Conservation (phyloP, 192 early-diverging fungal genomes). For the Diversispora epigaea region DNA sequence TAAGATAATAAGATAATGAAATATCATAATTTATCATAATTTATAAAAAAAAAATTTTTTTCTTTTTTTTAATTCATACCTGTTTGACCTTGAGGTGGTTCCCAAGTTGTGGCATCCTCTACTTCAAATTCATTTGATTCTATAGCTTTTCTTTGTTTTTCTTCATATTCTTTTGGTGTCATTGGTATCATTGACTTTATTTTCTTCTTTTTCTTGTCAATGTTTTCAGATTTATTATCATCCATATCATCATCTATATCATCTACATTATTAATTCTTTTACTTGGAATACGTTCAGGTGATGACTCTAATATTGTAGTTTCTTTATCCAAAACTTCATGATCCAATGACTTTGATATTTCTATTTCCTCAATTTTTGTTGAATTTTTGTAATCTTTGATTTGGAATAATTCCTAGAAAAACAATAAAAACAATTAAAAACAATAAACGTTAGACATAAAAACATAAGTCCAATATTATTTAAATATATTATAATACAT, state of each 20-base stretch:
- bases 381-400: neutral
- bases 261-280: constrained; percentile 1
- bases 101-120: constrained; percentile 19
- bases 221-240: neutral
- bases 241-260: neutral
- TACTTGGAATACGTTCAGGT: neutral
- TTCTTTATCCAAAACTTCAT: neutral
- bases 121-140: constrained; percentile 19
- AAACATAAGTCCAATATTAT: no score
- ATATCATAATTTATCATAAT: no score
- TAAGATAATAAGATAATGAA: no score
- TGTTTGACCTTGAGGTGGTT: constrained; percentile 26
- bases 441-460: no score
- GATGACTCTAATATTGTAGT: neutral
- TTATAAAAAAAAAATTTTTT: no score
- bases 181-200: constrained; percentile 18
- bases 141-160: neutral
- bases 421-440: no score
- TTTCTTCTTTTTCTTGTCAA: constrained; percentile 1
- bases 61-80: neutral
- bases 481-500: no score
- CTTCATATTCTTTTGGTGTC: constrained; percentile 22
- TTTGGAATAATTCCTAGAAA: neutral
- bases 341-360: neutral
- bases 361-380: neutral